Evolutionary conservation across 768 basidiomycete species (phyloP).

Genomic region (Naematelia aurantialba): DNA sequence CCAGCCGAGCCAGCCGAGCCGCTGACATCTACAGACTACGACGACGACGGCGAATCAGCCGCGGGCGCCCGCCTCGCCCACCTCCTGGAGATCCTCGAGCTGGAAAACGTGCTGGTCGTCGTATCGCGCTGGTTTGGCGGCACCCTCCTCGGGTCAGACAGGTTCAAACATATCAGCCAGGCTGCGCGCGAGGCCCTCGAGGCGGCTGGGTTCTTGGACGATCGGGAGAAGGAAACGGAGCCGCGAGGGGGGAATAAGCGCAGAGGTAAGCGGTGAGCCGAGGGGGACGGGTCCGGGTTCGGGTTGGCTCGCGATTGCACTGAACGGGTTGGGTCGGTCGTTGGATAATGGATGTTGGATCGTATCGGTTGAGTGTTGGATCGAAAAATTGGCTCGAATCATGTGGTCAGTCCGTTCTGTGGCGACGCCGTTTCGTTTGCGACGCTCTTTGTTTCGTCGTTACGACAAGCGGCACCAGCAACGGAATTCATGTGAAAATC

Average conservation of each 20-base stretch:
- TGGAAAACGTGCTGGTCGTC: conserved; percentile 70
- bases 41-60: conserved; percentile 90
- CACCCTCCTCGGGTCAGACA: conserved; percentile 78
- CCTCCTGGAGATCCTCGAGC: conserved; percentile 77
- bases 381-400: too few relatives aligned
- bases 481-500: too few relatives aligned
- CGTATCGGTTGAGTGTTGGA: too few relatives aligned
- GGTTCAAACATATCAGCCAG: conserved; percentile 79
- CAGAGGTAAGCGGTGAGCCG: conserved; percentile 26
- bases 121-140: conserved; percentile 95
- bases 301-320: too few relatives aligned
- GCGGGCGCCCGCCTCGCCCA: conserved; percentile 88
- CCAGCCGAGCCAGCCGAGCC: too few relatives aligned
- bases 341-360: too few relatives aligned
- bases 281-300: neutral
- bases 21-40: conserved; percentile 64
- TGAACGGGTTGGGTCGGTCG: too few relatives aligned
- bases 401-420: too few relatives aligned
- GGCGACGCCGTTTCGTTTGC: too few relatives aligned
- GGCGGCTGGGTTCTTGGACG: conserved; percentile 77
- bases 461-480: too few relatives aligned
- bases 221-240: conserved; percentile 30
- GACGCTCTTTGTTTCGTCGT: too few relatives aligned
- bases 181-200: conserved; percentile 89
- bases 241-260: conserved; percentile 18